Evolutionary conservation across 2,329 filamentous ascomycete genomes (phyloP).

Genomic region (Exserohilum rostratum): DNA sequence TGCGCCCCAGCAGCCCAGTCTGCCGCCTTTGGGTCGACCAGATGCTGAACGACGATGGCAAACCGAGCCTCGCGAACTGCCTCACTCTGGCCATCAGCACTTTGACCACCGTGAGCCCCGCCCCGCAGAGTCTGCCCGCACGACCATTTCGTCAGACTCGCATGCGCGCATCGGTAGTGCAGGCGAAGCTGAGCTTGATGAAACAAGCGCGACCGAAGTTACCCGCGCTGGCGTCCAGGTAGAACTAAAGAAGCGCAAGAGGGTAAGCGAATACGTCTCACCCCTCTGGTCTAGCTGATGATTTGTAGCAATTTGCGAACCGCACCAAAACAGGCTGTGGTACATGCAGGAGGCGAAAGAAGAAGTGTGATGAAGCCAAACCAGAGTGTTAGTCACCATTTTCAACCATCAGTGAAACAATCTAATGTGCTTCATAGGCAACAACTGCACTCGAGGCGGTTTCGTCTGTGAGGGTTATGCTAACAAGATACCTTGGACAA

Average conservation of each 20-base stretch:
- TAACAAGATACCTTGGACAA: conserved; percentile 77
- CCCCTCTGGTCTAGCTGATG: conserved; percentile 16
- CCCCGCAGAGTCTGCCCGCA: conserved; percentile 22
- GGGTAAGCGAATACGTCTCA: conserved; percentile 49
- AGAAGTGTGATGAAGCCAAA: conserved; percentile 96
- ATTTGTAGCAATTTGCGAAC: conserved; percentile 77
- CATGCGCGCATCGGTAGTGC: conserved; percentile 20
- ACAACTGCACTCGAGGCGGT: conserved; percentile 87
- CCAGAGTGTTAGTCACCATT: conserved; percentile 78
- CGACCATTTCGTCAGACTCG: conserved; percentile 18
- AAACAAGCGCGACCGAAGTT: conserved; percentile 45
- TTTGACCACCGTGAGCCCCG: conserved; percentile 35
- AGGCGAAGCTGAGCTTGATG: conserved; percentile 18
- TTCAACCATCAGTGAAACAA: neutral
- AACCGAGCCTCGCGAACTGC: conserved; percentile 32
- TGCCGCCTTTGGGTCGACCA: conserved; percentile 37
- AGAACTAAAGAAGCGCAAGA: conserved; percentile 52
- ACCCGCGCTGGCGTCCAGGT: conserved; percentile 54
- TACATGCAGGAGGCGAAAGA: conserved; percentile 90
- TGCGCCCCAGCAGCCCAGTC: conserved; percentile 26
- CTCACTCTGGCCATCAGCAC: conserved; percentile 33
- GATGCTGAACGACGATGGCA: conserved; percentile 39
- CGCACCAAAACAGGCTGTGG: conserved; percentile 94
- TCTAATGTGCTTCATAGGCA: conserved; percentile 42
- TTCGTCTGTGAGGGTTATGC: conserved; percentile 93